These are phyloP conservation scores for Neonectria hederae DNA, from an alignment of 2,329 filamentous ascomycete genomes.

Conservation along the genomic window DNA sequence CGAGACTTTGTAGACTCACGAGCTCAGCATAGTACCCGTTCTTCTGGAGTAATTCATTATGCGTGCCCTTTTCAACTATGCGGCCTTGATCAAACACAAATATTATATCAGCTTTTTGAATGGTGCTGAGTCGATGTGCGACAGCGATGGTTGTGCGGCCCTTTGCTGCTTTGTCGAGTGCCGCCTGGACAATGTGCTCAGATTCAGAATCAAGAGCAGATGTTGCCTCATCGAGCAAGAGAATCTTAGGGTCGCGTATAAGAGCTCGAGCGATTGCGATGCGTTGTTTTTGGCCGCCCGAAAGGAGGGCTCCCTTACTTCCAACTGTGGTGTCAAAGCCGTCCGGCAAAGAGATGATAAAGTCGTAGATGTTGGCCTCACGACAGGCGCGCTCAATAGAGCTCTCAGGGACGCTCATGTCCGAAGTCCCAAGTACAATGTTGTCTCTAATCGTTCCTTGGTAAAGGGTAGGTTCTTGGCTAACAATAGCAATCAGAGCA, in stretches of 20 bases:
- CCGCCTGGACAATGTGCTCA: constrained; percentile 2
- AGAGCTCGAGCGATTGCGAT: constrained; percentile 12
- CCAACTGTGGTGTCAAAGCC: neutral
- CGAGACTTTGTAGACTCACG: constrained; percentile 7
- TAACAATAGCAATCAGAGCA: constrained; percentile 40
- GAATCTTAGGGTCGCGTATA: constrained; percentile 5
- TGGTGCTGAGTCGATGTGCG: constrained; percentile 5
- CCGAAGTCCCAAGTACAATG: constrained; percentile 53
- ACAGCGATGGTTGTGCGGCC: constrained; percentile 10
- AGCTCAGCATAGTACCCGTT: constrained; percentile 6
- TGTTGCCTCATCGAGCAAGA: constrained; percentile 7
- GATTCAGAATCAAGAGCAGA: constrained; percentile 11
- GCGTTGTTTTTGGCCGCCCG: constrained; percentile 11
- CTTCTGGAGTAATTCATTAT: neutral
- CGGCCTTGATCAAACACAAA: constrained; percentile 6
- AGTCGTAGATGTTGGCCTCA: constrained; percentile 12
- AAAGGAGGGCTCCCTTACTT: constrained; percentile 6
- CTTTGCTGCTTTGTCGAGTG: constrained; percentile 8
- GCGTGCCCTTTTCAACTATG: constrained; percentile 1
- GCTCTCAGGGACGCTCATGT: constrained; percentile 42
- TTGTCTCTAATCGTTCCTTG: constrained; percentile 61
- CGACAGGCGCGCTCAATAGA: constrained; percentile 45
- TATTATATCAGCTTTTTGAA: constrained; percentile 7
- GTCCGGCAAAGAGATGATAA: neutral
- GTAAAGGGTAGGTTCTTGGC: constrained; percentile 44